Evolutionary conservation across 2,329 filamentous ascomycete genomes (phyloP).

Genomic region (Calonectria montana): DNA sequence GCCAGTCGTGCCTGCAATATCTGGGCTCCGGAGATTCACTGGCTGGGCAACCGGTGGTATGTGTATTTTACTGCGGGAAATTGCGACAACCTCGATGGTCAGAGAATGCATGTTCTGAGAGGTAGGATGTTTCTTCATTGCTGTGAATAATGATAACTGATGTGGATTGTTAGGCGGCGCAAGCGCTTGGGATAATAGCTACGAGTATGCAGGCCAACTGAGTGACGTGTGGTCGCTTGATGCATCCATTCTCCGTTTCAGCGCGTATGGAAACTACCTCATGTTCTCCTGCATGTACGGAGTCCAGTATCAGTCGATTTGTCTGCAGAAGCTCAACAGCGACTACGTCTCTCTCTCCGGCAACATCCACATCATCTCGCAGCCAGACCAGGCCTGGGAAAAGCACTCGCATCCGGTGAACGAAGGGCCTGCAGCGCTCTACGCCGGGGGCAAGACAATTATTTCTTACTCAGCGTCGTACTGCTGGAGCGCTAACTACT

Average conservation of each 20-base stretch:
- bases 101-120: conserved; percentile 63
- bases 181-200: conserved; percentile 59
- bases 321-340: conserved; percentile 51
- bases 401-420: conserved; percentile 60
- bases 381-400: conserved; percentile 63
- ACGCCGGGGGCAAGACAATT: conserved; percentile 62
- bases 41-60: conserved; percentile 58
- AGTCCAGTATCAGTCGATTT: conserved; percentile 49
- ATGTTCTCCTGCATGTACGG: conserved; percentile 63
- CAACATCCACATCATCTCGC: conserved; percentile 57
- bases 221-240: conserved; percentile 63
- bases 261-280: conserved; percentile 58
- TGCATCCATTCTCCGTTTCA: conserved; percentile 61
- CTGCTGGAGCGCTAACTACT: conserved; percentile 65
- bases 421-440: conserved; percentile 64
- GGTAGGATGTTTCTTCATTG: conserved; percentile 44
- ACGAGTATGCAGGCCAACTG: conserved; percentile 59
- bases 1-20: conserved; percentile 62
- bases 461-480: conserved; percentile 64
- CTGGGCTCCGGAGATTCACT: conserved; percentile 67
- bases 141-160: not conserved
- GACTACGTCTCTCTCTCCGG: conserved; percentile 56
- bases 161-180: conserved; percentile 53
- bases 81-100: conserved; percentile 57
- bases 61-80: conserved; percentile 66